phyloP scores from a whole-genome alignment of 2,329 filamentous ascomycete genomes.

The Neofusicoccum cordaticola region DNA sequence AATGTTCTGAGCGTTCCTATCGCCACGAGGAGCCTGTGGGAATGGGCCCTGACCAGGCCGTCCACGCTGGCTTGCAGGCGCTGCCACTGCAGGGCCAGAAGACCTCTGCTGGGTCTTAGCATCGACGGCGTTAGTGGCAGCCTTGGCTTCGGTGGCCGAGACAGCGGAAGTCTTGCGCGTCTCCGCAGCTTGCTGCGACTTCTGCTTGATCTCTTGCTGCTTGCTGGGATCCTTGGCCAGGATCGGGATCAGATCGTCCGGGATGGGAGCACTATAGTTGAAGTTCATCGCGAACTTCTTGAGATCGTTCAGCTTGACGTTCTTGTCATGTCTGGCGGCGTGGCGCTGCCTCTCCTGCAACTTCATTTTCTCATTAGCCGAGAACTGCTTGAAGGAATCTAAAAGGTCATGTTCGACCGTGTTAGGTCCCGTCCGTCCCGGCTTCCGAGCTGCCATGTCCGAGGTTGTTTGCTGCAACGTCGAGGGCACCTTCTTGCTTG shows the following conservation, averaged over 20 bases:
- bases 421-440: constrained; percentile 46
- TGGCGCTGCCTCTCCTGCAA: constrained; percentile 55
- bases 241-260: constrained; percentile 86
- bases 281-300: constrained; percentile 94
- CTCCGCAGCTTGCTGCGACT: constrained; percentile 73
- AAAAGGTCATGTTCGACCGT: constrained; percentile 60
- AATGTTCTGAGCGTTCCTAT: constrained; percentile 33
- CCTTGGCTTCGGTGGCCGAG: constrained; percentile 31
- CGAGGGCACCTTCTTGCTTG: not conserved
- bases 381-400: constrained; percentile 64
- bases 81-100: constrained; percentile 28
- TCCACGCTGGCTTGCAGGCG: constrained; percentile 21
- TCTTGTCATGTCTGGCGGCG: constrained; percentile 69
- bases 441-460: constrained; percentile 29
- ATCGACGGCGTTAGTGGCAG: constrained; percentile 33
- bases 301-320: constrained; percentile 87
- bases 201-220: constrained; percentile 88
- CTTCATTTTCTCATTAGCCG: constrained; percentile 59
- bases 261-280: constrained; percentile 90
- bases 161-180: constrained; percentile 40
- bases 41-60: constrained; percentile 4
- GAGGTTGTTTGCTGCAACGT: constrained; percentile 7
- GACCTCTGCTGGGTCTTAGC: constrained; percentile 32
- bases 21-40: constrained; percentile 14
- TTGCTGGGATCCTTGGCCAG: constrained; percentile 95